Percentiles rank a stretch among this genome's conserved stretches.
Evolutionary conservation across 2,329 filamentous ascomycete species (phyloP).

Genomic region (Gaeumannomyces tritici): DNA sequence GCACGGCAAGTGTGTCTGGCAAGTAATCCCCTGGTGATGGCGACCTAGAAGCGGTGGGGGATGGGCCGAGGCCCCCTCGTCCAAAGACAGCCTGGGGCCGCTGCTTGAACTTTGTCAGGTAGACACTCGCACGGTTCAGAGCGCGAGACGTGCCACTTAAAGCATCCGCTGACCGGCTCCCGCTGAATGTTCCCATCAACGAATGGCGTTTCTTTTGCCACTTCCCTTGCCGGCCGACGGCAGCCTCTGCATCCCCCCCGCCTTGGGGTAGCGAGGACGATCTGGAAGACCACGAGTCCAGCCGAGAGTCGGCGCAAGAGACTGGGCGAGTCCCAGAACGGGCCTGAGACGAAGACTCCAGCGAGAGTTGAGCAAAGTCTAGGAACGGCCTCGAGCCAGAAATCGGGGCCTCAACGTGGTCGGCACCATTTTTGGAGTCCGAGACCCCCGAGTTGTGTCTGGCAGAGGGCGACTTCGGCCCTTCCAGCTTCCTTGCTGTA

Average conservation of each 20-base stretch:
- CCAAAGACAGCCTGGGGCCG: slow-evolving; percentile 31
- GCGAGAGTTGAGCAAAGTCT: not conserved
- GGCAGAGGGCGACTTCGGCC: slow-evolving; percentile 34
- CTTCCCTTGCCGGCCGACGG: not conserved
- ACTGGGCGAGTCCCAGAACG: not conserved
- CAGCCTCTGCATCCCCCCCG: not conserved
- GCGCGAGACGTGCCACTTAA: slow-evolving; percentile 22
- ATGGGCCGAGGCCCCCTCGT: slow-evolving; percentile 19
- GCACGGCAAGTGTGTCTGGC: not conserved
- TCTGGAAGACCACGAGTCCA: slow-evolving; percentile 26
- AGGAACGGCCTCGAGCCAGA: not conserved
- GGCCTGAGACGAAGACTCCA: not conserved
- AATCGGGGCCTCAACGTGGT: not conserved
- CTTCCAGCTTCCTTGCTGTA: slow-evolving; percentile 15
- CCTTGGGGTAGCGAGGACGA: slow-evolving; percentile 36
- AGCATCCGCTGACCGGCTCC: slow-evolving; percentile 24
- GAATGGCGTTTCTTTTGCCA: not conserved
- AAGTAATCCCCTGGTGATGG: not conserved
- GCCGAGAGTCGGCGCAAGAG: not conserved
- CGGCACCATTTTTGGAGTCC: slow-evolving; percentile 25
- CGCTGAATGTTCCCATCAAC: slow-evolving; percentile 13
- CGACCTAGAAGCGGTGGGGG: not conserved
- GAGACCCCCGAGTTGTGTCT: slow-evolving; percentile 44
- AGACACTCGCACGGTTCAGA: slow-evolving; percentile 34
- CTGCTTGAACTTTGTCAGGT: slow-evolving; percentile 42